Base-by-base conservation (phyloP, 2,329 filamentous ascomycete genomes). In the Diplodia sapinea region DNA sequence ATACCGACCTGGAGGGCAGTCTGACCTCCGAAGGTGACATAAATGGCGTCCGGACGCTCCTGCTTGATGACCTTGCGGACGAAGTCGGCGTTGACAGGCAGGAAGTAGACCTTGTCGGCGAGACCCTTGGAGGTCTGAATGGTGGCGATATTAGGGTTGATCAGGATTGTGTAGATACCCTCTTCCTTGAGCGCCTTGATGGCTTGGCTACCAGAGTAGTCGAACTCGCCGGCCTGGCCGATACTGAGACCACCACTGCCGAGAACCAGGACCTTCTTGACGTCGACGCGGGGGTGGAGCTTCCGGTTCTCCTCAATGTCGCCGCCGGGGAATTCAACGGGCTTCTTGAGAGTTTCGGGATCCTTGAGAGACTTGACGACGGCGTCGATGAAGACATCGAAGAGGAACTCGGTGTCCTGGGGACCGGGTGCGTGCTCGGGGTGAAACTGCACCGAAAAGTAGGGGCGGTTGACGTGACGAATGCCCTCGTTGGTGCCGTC, bases 401-500 rank as follows among this genome's bases (percentile, higher is more conserved):
- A 99, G 31, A 99, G 85, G 77, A 92, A 97, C 79, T 99, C 95
- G 33, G 95, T 99, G 78, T 99, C 95, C 43, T 93, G 88, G 63
- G 95, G 95, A 68, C 95, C 95, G 2, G 95, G 95, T 1, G 93
- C 96, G 83, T 94, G 97, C 81, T 99, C 95, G 0, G 95, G 95
- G 77, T 99, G 95, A 83, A 99, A 99, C 78, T 99, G 95, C n/a
- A 98, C 95, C 84, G 93, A 97, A 85, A 99, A 99, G 83, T 94
- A 96, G 63, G 95, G 95, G 75, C 89, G 91, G 78, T 84, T 87
- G 59, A 87, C 83, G 79, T 98, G 93, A 80, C 94, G 90, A 76
- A 99, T 97, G 81, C 95, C 95, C 83, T 99, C 95, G 80, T 99
- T 99, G 81, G 92, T 97, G 73, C 92, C 92, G 74, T 99, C 95